Percentiles rank a stretch among this genome's conserved stretches.
These are phyloP conservation scores for Exophiala lecanii-corni DNA, from an alignment of 2,329 filamentous ascomycete genomes.

Conservation along the genomic window DNA sequence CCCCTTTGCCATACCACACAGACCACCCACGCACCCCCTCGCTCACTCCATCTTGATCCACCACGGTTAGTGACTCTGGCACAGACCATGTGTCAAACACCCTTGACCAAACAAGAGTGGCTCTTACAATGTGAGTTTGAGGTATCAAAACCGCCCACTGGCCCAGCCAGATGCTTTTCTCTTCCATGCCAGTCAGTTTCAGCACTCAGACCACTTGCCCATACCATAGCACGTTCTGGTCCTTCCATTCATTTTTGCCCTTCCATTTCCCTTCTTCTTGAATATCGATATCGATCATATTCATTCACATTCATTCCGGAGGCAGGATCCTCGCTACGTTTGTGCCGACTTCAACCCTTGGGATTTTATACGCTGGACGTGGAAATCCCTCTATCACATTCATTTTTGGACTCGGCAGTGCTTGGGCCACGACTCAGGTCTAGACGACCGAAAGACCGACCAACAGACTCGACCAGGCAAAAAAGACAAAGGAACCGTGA, in stretches of 20 bases:
- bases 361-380: constrained; percentile 24
- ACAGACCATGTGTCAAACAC: constrained; percentile 9
- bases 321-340: constrained; percentile 13
- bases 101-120: constrained; percentile 2
- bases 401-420: constrained; percentile 17
- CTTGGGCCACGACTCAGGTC: constrained; percentile 19
- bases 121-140: not conserved
- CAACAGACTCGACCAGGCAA: not conserved
- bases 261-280: constrained; percentile 7
- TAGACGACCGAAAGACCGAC: constrained; percentile 13
- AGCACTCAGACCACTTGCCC: constrained; percentile 19
- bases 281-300: too few relatives aligned
- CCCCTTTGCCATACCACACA: too few relatives aligned
- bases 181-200: constrained; percentile 1
- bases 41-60: too few relatives aligned
- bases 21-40: too few relatives aligned
- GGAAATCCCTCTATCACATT: constrained; percentile 15
- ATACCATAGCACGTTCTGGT: constrained; percentile 5
- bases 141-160: not conserved
- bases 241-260: too few relatives aligned
- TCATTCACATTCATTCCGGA: constrained; percentile 8
- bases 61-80: constrained; percentile 4
- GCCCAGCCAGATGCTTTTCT: constrained; percentile 10
- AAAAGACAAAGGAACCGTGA: too few relatives aligned
- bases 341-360: constrained; percentile 10